A percentile compares a stretch with the other conserved stretches of the same genome.
Conservation (phyloP, 352 stramenopile species). For the Phytophthora foliorum region DNA sequence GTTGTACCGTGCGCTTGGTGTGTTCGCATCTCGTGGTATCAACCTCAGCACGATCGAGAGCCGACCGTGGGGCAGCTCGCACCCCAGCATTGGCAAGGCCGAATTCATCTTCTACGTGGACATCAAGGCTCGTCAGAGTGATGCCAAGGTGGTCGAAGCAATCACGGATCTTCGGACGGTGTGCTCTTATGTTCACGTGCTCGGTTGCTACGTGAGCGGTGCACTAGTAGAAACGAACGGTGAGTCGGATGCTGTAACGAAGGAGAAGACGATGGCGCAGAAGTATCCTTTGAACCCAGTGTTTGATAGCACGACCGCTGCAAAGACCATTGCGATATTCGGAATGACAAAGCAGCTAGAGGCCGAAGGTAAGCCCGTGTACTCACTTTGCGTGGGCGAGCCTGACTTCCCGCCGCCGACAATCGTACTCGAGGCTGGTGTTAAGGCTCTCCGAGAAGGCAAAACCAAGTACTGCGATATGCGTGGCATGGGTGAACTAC, state of each 20-base stretch:
- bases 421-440: slow-evolving; percentile 92
- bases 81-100: slow-evolving; percentile 43
- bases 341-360: slow-evolving; percentile 95
- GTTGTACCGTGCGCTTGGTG: slow-evolving; percentile 66
- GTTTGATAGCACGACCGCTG: slow-evolving; percentile 81
- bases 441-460: slow-evolving; percentile 66
- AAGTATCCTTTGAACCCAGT: slow-evolving; percentile 83
- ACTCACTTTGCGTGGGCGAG: slow-evolving; percentile 95
- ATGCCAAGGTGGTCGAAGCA: slow-evolving; percentile 72
- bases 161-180: slow-evolving; percentile 79
- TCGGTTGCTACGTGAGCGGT: slow-evolving; percentile 85
- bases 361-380: slow-evolving; percentile 91
- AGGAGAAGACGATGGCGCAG: slow-evolving; percentile 50
- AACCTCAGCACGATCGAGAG: slow-evolving; percentile 81
- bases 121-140: slow-evolving; percentile 65
- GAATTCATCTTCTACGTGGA: slow-evolving; percentile 84
- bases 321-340: slow-evolving; percentile 95
- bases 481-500: slow-evolving; percentile 88
- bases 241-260: not conserved
- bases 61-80: slow-evolving; percentile 49
- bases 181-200: slow-evolving; percentile 83
- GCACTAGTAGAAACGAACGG: not conserved
- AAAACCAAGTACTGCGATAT: slow-evolving; percentile 96
- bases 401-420: slow-evolving; percentile 94
- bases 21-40: slow-evolving; percentile 72